Evolutionary conservation across 1,284 basidiomycete species (phyloP), one percentile per base, ranked within the genome.

Genomic region (Sanghuangporus weigelae): DNA sequence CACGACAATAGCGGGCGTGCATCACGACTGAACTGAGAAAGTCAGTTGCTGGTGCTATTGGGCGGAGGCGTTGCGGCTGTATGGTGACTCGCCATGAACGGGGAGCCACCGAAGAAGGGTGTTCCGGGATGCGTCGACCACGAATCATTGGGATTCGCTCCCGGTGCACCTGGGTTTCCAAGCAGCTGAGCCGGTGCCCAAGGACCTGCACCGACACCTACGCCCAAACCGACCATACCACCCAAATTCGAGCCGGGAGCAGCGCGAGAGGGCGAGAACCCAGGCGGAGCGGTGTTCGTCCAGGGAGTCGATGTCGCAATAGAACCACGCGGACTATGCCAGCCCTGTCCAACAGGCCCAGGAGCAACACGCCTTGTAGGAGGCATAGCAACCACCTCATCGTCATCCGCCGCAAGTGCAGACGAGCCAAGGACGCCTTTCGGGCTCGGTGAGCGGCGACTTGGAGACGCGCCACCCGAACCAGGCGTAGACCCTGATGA

Each of bases 371-470:
- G 57, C n/a, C 60, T 54, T 16, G 36, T 26, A 31, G 46, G 31
- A 39, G 10, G 53, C 6, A 42, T 40, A 38, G 38, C 84, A 74
- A 48, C 83, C n/a, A 91, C 86, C 69, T 91, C 90, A 71, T 92
- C 90, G 66, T 90, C 89, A 63, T 90, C 89, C 7, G 87, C 82
- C 3, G 84, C 82, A 46, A 92, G 79, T 14, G 90, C 89, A 8
- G 85, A 86, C n/a, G 88, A 90, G 14, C 90, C 89, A 8, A 89
- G 75, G n/a, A 85, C 76, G 51, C 84, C 83, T 70, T 90, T 90
- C 2, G 89, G 87, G 70, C 86, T 89, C 4, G 88, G 87, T 31
- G 87, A 86, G 8, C 88, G 81, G 44, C 83, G 81, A 39, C 77
- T 78, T 3, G 87, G 86, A 0, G 85, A 89, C 5, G 83, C 82